A percentile compares a stretch with the other conserved stretches of the same genome.
These are phyloP conservation scores for Cercospora sojina DNA, from an alignment of 2,329 filamentous ascomycete genomes.

Conservation along the genomic window DNA sequence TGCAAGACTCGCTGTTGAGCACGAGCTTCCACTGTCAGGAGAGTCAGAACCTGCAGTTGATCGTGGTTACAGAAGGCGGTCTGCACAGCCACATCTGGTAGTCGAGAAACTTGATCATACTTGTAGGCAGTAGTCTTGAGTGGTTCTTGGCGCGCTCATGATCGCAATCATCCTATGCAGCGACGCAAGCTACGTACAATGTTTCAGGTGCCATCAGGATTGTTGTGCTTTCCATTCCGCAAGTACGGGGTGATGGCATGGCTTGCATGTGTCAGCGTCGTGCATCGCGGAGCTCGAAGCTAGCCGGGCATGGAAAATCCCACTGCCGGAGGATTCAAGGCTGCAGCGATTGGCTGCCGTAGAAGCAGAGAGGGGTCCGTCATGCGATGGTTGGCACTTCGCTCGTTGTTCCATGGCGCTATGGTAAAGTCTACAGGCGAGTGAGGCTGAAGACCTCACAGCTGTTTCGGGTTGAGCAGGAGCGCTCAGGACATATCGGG, in stretches of 20 bases:
- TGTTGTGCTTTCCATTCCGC: background rate
- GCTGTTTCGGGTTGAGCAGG: background rate
- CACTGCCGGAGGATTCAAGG: constrained; percentile 5
- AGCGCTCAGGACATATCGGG: background rate
- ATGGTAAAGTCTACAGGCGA: constrained; percentile 7
- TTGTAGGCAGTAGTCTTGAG: background rate
- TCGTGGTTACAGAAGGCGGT: background rate
- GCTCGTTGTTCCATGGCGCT: constrained; percentile 8
- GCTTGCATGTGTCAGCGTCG: background rate
- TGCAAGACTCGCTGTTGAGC: background rate
- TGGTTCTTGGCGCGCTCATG: background rate
- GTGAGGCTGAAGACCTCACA: background rate
- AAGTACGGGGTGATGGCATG: background rate
- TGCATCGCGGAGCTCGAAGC: background rate
- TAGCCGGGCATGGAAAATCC: constrained; percentile 3
- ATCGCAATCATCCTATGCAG: background rate
- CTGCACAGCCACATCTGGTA: background rate
- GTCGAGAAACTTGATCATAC: background rate
- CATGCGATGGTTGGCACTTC: constrained; percentile 9
- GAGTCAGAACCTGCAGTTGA: background rate
- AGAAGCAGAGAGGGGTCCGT: constrained; percentile 4
- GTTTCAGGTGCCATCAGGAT: background rate
- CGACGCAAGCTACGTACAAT: background rate
- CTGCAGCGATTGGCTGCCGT: background rate
- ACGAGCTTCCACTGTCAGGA: background rate